phyloP scores from a whole-genome alignment of 805 yeast species.

The Isabelozyma pseudorhagii region DNA sequence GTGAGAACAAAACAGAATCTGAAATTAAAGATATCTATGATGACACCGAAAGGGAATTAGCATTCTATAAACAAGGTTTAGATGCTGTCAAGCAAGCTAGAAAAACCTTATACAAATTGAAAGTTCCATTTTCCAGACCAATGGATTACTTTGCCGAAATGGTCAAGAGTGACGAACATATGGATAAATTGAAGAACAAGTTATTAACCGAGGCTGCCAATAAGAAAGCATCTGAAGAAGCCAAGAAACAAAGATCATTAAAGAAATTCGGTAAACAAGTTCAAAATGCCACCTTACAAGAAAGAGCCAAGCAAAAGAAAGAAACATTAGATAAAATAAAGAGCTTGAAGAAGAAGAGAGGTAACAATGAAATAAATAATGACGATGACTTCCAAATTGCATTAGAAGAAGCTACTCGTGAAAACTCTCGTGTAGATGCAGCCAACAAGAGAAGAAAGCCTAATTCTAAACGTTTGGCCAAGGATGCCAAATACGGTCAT shows the following conservation, averaged over 20 bases:
- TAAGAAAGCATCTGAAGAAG: constrained; percentile 89
- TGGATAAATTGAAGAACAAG: constrained; percentile 87
- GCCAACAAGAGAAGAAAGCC: constrained; percentile 53
- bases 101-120: constrained; percentile 58
- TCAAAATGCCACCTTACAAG: constrained; percentile 88
- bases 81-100: constrained; percentile 78
- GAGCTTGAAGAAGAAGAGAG: constrained; percentile 85
- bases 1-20: constrained; percentile 57
- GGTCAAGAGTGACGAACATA: constrained; percentile 97
- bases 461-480: constrained; percentile 65
- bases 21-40: constrained; percentile 85
- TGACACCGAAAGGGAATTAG: constrained; percentile 93
- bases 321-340: constrained; percentile 89
- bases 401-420: constrained; percentile 83
- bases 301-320: constrained; percentile 88
- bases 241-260: constrained; percentile 88
- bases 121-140: constrained; percentile 90
- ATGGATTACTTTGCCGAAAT: constrained; percentile 96
- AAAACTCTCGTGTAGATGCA: constrained; percentile 27
- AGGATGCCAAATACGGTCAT: constrained; percentile 68
- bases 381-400: constrained; percentile 85
- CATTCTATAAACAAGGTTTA: constrained; percentile 91
- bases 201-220: constrained; percentile 75
- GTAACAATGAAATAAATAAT: constrained; percentile 63
- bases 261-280: constrained; percentile 98